These are phyloP conservation scores for Epichloe sylvatica DNA, from an alignment of 2,329 filamentous ascomycete species.

Conservation along the genomic window DNA sequence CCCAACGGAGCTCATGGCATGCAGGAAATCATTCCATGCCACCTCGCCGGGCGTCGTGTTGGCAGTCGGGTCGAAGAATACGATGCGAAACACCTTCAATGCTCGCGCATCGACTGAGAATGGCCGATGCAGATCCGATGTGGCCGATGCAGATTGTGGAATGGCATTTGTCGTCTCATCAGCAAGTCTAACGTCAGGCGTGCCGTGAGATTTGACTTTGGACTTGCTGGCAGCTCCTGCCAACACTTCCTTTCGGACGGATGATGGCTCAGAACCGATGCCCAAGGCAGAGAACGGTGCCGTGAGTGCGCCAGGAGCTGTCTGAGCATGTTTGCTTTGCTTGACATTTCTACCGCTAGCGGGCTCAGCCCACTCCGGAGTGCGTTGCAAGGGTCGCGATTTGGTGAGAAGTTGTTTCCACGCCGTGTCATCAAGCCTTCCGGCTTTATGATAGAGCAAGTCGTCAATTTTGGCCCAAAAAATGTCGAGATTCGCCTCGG, in stretches of 20 bases:
- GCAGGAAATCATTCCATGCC: slow-evolving; percentile 38
- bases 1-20: slow-evolving; percentile 35
- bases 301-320: slow-evolving; percentile 2
- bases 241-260: background rate
- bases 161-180: background rate
- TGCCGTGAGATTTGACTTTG: slow-evolving; percentile 10
- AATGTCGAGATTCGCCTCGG: slow-evolving; percentile 22
- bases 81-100: slow-evolving; percentile 21
- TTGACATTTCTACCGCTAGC: slow-evolving; percentile 1
- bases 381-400: slow-evolving; percentile 29
- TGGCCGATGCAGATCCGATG: background rate
- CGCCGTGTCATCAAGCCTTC: background rate
- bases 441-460: background rate
- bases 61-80: slow-evolving; percentile 27
- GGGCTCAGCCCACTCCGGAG: slow-evolving; percentile 32
- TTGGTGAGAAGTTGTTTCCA: slow-evolving; percentile 17
- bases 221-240: slow-evolving; percentile 5
- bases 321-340: background rate
- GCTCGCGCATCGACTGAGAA: slow-evolving; percentile 18
- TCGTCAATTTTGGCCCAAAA: slow-evolving; percentile 5
- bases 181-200: background rate
- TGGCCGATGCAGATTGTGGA: background rate
- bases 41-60: slow-evolving; percentile 32
- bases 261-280: slow-evolving; percentile 2
- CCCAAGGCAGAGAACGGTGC: slow-evolving; percentile 14